These are phyloP conservation scores for Colletotrichum filicis DNA, from an alignment of 2,329 filamentous ascomycete species.

Conservation along the genomic window DNA sequence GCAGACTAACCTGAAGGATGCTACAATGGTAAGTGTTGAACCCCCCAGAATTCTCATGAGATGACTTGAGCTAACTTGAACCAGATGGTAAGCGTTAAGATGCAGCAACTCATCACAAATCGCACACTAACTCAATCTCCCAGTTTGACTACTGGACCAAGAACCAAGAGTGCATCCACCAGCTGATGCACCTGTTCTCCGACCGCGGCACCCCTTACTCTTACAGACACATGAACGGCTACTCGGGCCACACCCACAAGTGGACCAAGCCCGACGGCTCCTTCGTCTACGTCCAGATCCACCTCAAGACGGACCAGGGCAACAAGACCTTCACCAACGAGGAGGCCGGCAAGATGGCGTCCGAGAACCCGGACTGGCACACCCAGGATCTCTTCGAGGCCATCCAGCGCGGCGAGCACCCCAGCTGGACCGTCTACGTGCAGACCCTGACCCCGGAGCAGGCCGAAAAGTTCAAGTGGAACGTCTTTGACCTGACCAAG, in stretches of 20 bases:
- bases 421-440: slow-evolving; percentile 72
- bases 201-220: slow-evolving; percentile 75
- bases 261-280: slow-evolving; percentile 73
- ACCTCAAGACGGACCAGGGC: slow-evolving; percentile 72
- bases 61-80: slow-evolving; percentile 1
- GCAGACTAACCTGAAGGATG: slow-evolving; percentile 75
- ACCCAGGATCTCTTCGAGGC: slow-evolving; percentile 73
- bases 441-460: slow-evolving; percentile 72
- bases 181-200: slow-evolving; percentile 74
- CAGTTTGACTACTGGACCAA: slow-evolving; percentile 59
- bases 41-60: neutral
- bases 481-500: slow-evolving; percentile 77
- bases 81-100: slow-evolving; percentile 16
- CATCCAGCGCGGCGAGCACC: slow-evolving; percentile 69
- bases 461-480: slow-evolving; percentile 69
- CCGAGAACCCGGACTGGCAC: slow-evolving; percentile 70
- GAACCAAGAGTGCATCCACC: slow-evolving; percentile 71
- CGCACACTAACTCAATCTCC: slow-evolving; percentile 46
- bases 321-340: slow-evolving; percentile 68
- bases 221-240: slow-evolving; percentile 75
- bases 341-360: slow-evolving; percentile 64
- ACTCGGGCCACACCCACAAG: slow-evolving; percentile 73
- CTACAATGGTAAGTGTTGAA: slow-evolving; percentile 63
- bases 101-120: neutral
- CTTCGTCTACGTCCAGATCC: slow-evolving; percentile 74